These are phyloP conservation scores for Neolentinus lepideus DNA, from an alignment of 1,284 basidiomycete species.

Conservation along the genomic window DNA sequence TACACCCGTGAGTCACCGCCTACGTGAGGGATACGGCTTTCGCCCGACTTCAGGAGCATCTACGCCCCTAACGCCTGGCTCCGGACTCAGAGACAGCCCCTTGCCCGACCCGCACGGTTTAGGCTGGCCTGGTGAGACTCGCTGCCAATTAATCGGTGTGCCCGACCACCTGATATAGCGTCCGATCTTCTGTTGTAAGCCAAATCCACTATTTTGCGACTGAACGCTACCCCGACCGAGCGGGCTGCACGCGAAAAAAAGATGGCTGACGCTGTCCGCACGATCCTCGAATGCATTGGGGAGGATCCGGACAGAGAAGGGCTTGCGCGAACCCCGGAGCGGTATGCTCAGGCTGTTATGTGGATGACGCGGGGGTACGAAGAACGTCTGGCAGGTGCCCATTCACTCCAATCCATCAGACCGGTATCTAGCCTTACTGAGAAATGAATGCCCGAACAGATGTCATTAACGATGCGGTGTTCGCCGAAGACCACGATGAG, in stretches of 20 bases:
- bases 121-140: constrained; percentile 82
- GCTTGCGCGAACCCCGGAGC: constrained; percentile 84
- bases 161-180: not conserved
- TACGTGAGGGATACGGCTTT: constrained; percentile 78
- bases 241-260: constrained; percentile 67
- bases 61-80: constrained; percentile 41
- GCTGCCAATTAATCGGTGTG: not conserved
- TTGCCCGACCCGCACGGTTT: constrained; percentile 84
- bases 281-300: constrained; percentile 94
- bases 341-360: constrained; percentile 95
- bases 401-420: not conserved
- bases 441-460: constrained; percentile 39
- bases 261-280: constrained; percentile 81
- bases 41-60: constrained; percentile 57
- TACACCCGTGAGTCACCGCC: constrained; percentile 27
- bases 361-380: constrained; percentile 99
- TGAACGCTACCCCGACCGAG: constrained; percentile 75
- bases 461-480: constrained; percentile 98
- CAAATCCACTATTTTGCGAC: constrained; percentile 82
- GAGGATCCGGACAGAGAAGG: constrained; percentile 97
- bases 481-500: constrained; percentile 99
- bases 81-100: constrained; percentile 25
- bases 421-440: not conserved
- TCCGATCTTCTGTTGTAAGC: constrained; percentile 38
- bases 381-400: constrained; percentile 78